Conservation (phyloP, 2,329 filamentous ascomycete genomes). For the Colletotrichum liaoningense region DNA sequence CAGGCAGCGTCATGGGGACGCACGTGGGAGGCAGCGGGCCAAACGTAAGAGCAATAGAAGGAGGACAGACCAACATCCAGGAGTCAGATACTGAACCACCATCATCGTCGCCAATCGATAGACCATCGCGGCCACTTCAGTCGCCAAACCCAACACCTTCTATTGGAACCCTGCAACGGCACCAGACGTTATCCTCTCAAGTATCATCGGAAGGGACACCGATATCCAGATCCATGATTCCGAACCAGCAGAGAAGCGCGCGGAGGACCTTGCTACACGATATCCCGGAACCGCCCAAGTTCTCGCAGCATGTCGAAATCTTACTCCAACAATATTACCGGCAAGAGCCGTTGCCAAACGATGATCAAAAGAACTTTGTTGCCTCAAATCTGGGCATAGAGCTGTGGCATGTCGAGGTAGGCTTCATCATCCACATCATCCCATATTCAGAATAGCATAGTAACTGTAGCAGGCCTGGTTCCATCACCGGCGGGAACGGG, state of each 20-base stretch:
- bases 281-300: constrained; percentile 55
- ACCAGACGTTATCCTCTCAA: background rate
- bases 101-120: constrained; percentile 39
- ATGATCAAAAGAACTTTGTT: constrained; percentile 63
- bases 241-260: constrained; percentile 57
- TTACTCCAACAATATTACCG: constrained; percentile 66
- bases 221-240: constrained; percentile 54
- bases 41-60: background rate
- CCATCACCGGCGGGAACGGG: constrained; percentile 62
- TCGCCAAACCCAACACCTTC: constrained; percentile 38
- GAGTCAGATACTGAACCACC: background rate
- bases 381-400: constrained; percentile 67
- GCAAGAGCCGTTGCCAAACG: constrained; percentile 58
- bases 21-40: background rate
- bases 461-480: constrained; percentile 59
- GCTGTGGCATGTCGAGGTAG: constrained; percentile 60
- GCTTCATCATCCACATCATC: constrained; percentile 23
- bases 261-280: constrained; percentile 53
- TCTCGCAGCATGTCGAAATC: constrained; percentile 60
- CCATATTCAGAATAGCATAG: background rate
- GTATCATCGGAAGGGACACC: constrained; percentile 36
- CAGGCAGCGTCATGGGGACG: background rate
- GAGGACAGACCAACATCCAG: background rate
- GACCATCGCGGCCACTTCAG: constrained; percentile 36
- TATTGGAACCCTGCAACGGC: constrained; percentile 4